These are phyloP conservation scores for Aspergillus clavatus DNA, from an alignment of 2,329 filamentous ascomycete species.

Conservation along the genomic window DNA sequence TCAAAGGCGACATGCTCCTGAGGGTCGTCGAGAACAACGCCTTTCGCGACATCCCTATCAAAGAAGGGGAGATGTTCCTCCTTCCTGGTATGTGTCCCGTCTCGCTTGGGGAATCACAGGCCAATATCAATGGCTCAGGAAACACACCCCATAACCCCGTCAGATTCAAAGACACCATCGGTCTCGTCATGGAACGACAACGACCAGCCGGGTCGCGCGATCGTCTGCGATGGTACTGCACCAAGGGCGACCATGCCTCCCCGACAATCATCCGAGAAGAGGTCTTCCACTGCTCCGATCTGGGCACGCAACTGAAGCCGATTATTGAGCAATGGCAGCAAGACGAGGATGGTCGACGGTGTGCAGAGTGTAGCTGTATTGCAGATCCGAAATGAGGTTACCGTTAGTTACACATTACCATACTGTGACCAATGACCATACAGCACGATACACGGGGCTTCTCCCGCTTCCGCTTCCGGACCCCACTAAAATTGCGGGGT, in stretches of 20 bases:
- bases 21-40: constrained; percentile 11
- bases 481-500: neutral
- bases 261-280: constrained; percentile 15
- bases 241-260: constrained; percentile 3
- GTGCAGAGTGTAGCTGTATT: constrained; percentile 9
- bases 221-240: constrained; percentile 71
- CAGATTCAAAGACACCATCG: constrained; percentile 79
- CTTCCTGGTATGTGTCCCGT: constrained; percentile 9
- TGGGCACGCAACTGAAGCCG: constrained; percentile 12
- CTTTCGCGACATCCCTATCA: constrained; percentile 14
- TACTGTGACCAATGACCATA: neutral
- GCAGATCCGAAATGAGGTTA: constrained; percentile 6
- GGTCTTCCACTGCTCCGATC: constrained; percentile 13
- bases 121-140: neutral
- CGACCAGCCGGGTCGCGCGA: constrained; percentile 66
- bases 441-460: neutral
- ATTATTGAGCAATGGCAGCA: constrained; percentile 14
- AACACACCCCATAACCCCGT: constrained; percentile 80
- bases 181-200: constrained; percentile 78
- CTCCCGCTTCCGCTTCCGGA: constrained; percentile 1
- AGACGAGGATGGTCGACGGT: constrained; percentile 10
- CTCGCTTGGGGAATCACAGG: neutral
- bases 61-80: constrained; percentile 16
- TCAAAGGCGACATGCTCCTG: constrained; percentile 17
- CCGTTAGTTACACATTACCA: neutral